Percentiles rank a stretch among this genome's conserved stretches.
phyloP scores from a whole-genome alignment of 2,329 filamentous ascomycete genomes.

The Colletotrichum sublineola region DNA sequence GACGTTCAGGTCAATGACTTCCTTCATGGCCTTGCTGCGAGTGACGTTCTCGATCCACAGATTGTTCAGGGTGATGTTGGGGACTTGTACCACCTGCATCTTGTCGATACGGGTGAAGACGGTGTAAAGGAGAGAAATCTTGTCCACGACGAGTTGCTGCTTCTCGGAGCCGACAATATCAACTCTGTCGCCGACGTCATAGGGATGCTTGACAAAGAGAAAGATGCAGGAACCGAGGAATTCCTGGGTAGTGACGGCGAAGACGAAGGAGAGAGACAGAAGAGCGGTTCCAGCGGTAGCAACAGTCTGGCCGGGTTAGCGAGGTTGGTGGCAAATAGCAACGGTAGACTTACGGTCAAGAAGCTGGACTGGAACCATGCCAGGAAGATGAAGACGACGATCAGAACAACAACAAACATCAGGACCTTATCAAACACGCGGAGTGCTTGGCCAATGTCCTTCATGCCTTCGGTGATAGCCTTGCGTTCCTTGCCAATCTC shows the following conservation, averaged over 20 bases:
- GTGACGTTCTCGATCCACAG: constrained; percentile 97
- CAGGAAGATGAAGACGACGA: constrained; percentile 83
- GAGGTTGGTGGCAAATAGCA: background rate
- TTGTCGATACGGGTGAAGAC: constrained; percentile 84
- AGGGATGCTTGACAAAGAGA: constrained; percentile 98
- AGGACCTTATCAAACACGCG: constrained; percentile 90
- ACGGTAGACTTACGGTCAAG: constrained; percentile 60
- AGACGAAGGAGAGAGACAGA: constrained; percentile 96
- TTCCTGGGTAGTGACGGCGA: constrained; percentile 91
- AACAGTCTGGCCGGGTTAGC: constrained; percentile 69
- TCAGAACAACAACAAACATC: constrained; percentile 82
- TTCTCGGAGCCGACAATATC: constrained; percentile 74
- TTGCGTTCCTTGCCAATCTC: constrained; percentile 90
- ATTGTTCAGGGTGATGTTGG: constrained; percentile 92
- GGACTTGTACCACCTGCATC: constrained; percentile 83
- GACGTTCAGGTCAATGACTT: constrained; percentile 83
- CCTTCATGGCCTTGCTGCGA: constrained; percentile 91
- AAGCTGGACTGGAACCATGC: constrained; percentile 44
- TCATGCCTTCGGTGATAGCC: constrained; percentile 92
- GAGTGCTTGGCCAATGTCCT: constrained; percentile 96
- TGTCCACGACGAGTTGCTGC: constrained; percentile 84
- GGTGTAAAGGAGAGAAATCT: constrained; percentile 93
- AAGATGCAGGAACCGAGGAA: constrained; percentile 99
- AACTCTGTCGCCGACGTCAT: constrained; percentile 94
- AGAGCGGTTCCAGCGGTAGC: constrained; percentile 92